Percentiles rank a stretch among this genome's conserved stretches.
Conservation (phyloP, 2,329 filamentous ascomycete genomes). For the Calonectria hawksworthii region DNA sequence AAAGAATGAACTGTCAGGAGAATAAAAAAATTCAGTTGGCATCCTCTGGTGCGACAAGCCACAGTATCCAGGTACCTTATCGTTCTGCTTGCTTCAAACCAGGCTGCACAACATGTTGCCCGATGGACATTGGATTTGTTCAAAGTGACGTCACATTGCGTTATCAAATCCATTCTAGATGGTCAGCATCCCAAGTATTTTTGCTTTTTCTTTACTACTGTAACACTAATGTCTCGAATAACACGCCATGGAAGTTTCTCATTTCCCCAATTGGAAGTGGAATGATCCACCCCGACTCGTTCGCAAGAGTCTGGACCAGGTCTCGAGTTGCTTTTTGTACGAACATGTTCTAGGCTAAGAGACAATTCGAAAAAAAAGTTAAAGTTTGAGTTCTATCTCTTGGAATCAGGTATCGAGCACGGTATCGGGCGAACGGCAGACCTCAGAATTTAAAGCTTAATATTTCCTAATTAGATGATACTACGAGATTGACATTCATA, state of each 20-base stretch:
- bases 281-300: neutral
- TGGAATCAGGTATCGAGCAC: too few relatives aligned
- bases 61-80: neutral
- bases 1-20: too few relatives aligned
- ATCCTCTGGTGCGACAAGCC: neutral
- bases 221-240: neutral
- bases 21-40: neutral
- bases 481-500: too few relatives aligned
- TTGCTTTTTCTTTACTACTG: neutral
- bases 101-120: neutral
- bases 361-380: neutral
- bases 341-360: neutral
- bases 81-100: neutral
- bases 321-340: neutral
- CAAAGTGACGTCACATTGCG: neutral
- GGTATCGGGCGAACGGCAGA: too few relatives aligned
- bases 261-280: neutral
- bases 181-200: neutral
- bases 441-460: too few relatives aligned
- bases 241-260: neutral
- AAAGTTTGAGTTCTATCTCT: neutral
- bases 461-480: too few relatives aligned
- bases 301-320: neutral
- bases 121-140: neutral
- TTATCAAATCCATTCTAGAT: neutral